phyloP scores from a whole-genome alignment of 352 stramenopile genomes.

The Phytophthora quininea region DNA sequence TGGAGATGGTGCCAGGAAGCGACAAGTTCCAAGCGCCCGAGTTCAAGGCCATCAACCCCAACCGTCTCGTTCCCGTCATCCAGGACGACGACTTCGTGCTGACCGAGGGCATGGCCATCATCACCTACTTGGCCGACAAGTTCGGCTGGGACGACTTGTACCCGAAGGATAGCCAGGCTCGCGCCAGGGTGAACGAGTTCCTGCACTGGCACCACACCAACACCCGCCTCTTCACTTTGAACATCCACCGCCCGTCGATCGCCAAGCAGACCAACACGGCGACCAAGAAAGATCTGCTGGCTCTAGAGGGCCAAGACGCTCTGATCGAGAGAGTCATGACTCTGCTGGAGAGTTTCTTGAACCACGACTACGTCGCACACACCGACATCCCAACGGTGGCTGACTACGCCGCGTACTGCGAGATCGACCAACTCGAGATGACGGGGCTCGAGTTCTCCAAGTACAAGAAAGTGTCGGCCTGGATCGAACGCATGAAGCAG shows the following conservation, averaged over 20 bases:
- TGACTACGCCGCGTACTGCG: conserved; percentile 56
- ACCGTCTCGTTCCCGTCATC: conserved; percentile 40
- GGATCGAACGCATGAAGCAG: conserved; percentile 44
- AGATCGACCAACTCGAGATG: conserved; percentile 60
- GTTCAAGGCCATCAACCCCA: conserved; percentile 63
- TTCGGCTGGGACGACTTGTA: conserved; percentile 52
- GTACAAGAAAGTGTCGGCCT: conserved; percentile 46
- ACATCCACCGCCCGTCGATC: conserved; percentile 37
- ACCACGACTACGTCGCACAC: conserved; percentile 47
- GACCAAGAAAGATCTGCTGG: conserved; percentile 25
- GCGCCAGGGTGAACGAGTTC: conserved; percentile 57
- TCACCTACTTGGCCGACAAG: conserved; percentile 49
- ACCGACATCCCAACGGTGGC: conserved; percentile 49
- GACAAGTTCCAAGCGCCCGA: conserved; percentile 48
- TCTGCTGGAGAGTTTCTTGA: conserved; percentile 49
- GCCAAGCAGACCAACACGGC: conserved; percentile 21
- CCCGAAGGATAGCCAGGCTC: conserved; percentile 37
- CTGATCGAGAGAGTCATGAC: conserved; percentile 38
- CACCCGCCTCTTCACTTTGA: conserved; percentile 37
- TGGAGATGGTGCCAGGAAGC: conserved; percentile 37
- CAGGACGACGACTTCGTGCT: conserved; percentile 44
- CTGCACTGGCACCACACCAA: conserved; percentile 58
- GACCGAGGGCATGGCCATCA: conserved; percentile 44
- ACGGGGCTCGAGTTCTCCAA: conserved; percentile 49
- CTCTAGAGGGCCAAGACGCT: conserved; percentile 34